A percentile compares a stretch with the other conserved stretches of the same genome.
These are phyloP conservation scores for Phytophthora idaei DNA, from an alignment of 352 stramenopile genomes.

Conservation along the genomic window DNA sequence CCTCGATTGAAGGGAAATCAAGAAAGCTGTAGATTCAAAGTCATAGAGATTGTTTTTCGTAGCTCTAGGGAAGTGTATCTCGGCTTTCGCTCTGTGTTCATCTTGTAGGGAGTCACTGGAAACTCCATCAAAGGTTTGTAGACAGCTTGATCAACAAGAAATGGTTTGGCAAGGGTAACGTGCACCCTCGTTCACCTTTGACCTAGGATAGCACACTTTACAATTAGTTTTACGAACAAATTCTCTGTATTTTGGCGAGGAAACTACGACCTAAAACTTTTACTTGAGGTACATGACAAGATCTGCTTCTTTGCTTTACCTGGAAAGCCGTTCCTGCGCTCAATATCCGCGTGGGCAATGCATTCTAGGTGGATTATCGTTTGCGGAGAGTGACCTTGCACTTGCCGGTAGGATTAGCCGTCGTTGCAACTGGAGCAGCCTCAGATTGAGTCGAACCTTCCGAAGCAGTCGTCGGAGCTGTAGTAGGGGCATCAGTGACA, in stretches of 20 bases:
- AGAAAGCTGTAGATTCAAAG: slow-evolving; percentile 25
- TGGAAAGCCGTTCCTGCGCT: background rate
- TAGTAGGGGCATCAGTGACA: slow-evolving; percentile 2
- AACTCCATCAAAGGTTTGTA: slow-evolving; percentile 15
- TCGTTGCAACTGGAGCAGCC: slow-evolving; percentile 13
- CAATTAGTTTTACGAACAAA: background rate
- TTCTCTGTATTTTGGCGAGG: no score
- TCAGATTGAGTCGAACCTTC: slow-evolving; percentile 23
- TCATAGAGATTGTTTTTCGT: slow-evolving; percentile 17
- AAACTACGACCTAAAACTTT: no score
- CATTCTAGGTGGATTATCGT: background rate
- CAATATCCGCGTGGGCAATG: no score
- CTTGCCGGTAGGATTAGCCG: slow-evolving; percentile 8
- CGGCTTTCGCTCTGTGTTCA: slow-evolving; percentile 16
- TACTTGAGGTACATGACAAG: no score
- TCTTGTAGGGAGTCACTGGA: slow-evolving; percentile 19
- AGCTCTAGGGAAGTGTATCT: slow-evolving; percentile 13
- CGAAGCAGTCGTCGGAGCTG: background rate
- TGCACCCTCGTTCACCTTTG: background rate
- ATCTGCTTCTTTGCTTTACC: background rate
- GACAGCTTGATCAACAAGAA: slow-evolving; percentile 21
- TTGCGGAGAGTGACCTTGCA: slow-evolving; percentile 12
- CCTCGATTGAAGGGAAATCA: slow-evolving; percentile 9
- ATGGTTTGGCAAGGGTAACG: slow-evolving; percentile 1
- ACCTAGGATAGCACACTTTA: background rate